phyloP scores from a whole-genome alignment of 2,329 filamentous ascomycete species.

The Verticillium isaacii region DNA sequence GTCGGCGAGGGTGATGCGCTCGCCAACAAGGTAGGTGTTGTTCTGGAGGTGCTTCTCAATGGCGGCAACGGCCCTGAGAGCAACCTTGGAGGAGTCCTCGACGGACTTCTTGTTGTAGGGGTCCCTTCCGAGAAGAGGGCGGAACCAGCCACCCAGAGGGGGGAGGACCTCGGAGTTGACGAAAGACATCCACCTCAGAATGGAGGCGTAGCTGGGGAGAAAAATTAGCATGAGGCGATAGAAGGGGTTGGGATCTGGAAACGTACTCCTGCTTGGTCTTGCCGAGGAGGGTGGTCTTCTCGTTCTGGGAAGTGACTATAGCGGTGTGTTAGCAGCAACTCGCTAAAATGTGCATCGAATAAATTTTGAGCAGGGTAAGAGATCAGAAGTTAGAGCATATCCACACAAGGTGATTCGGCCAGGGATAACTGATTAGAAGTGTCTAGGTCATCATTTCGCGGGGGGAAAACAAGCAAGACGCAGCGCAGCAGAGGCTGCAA shows the following conservation, averaged over 20 bases:
- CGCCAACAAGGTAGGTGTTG: slow-evolving; percentile 96
- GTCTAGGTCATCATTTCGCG: slow-evolving; percentile 65
- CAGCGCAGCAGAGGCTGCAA: background rate
- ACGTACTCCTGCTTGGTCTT: slow-evolving; percentile 99
- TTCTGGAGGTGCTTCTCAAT: slow-evolving; percentile 83
- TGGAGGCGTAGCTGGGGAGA: slow-evolving; percentile 71
- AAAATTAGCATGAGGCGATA: slow-evolving; percentile 17
- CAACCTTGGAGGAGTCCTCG: slow-evolving; percentile 69
- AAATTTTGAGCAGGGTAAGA: slow-evolving; percentile 21
- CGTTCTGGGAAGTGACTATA: slow-evolving; percentile 96
- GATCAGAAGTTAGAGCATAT: slow-evolving; percentile 84
- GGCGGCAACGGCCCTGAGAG: slow-evolving; percentile 63
- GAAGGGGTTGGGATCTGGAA: background rate
- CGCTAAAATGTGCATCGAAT: slow-evolving; percentile 22
- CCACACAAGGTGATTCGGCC: slow-evolving; percentile 78
- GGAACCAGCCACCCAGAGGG: slow-evolving; percentile 74
- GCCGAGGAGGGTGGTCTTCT: slow-evolving; percentile 98
- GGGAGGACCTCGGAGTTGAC: slow-evolving; percentile 84
- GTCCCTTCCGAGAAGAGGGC: slow-evolving; percentile 73
- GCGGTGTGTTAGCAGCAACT: slow-evolving; percentile 9
- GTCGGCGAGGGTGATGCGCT: slow-evolving; percentile 96
- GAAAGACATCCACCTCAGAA: slow-evolving; percentile 97
- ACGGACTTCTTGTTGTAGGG: slow-evolving; percentile 98
- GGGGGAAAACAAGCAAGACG: slow-evolving; percentile 10
- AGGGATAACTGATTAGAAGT: slow-evolving; percentile 92